Evolutionary conservation across 495 filamentous ascomycete species (phyloP).

Genomic region (Podospora tetraspora): DNA sequence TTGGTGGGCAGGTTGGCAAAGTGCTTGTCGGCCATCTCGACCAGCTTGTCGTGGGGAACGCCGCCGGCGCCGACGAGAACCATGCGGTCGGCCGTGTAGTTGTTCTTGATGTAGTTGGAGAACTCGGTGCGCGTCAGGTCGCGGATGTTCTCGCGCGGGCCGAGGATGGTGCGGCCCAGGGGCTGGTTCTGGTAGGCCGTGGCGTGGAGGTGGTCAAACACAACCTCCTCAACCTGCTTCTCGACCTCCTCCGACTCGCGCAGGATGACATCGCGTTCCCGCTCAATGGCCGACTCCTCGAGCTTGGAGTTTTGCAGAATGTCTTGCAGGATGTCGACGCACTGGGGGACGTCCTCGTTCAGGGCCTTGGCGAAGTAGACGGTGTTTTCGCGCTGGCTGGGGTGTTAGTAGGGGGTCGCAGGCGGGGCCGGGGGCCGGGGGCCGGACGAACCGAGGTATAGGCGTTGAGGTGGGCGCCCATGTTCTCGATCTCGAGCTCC

Average conservation of each 20-base stretch:
- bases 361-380: slow-evolving; percentile 99
- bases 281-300: slow-evolving; percentile 84
- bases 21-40: slow-evolving; percentile 94
- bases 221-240: slow-evolving; percentile 98
- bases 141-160: slow-evolving; percentile 96
- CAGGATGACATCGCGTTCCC: slow-evolving; percentile 95
- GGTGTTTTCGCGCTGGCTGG: slow-evolving; percentile 83
- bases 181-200: slow-evolving; percentile 95
- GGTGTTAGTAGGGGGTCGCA: slow-evolving; percentile 30
- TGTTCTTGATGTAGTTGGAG: slow-evolving; percentile 92
- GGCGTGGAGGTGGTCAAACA: slow-evolving; percentile 98
- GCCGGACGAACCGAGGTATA: slow-evolving; percentile 86
- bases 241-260: slow-evolving; percentile 99
- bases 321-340: slow-evolving; percentile 96
- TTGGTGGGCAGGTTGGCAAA: slow-evolving; percentile 70
- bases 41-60: slow-evolving; percentile 86
- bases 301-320: slow-evolving; percentile 99
- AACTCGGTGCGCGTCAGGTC: slow-evolving; percentile 89
- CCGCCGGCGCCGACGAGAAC: slow-evolving; percentile 95
- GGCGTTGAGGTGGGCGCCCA: slow-evolving; percentile 98
- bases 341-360: slow-evolving; percentile 91
- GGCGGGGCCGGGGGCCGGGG: slow-evolving; percentile 5
- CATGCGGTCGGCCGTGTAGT: slow-evolving; percentile 99
- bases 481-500: slow-evolving; percentile 99
- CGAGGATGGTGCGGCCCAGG: slow-evolving; percentile 94